Base-by-base conservation (phyloP, 306 rosid genomes). In the Sesbania bispinosa region DNA sequence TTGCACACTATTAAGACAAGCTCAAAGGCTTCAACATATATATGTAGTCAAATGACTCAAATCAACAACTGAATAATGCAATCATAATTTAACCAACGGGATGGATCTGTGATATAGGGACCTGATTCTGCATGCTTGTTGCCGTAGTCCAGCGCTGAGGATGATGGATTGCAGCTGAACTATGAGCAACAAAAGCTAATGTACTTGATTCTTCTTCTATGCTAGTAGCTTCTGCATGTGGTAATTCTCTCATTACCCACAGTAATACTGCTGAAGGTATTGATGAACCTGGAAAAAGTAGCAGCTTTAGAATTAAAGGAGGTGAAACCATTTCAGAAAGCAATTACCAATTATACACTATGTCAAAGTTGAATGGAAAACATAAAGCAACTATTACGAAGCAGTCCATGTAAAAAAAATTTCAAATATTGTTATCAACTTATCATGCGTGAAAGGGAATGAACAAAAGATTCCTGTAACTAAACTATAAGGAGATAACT, bases 161-260 rank as follows among this genome's bases (percentile, higher is more conserved):
- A 81, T 77, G 83, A 63, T 73, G 81, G 38, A 77, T 75, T 65
- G 75, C 53, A 21, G 59, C 81, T 29, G 92, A 79, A 79, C 72
- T 32, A 50, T 85, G 88, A 38, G 77, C 70, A 57, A 88, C 68
- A 63, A 88, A 94, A 57, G 95, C 80, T 73, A 88, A 57, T 60
- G 90, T 85, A 20, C 81, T 71, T 26, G 90, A 74, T 77, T 83
- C 97, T 84, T 88, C 90, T 27, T 27, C 78, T 55, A 60, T 20
- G 55, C 71, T 74, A 82, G 71, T 58, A 59, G 85, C 63, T 79
- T 83, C 76, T 7, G 69, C 42, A 7, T 85, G 87, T 6, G 97
- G 97, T 75, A 86, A 71, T 77, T 94, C 98, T 83, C 96, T 85
- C 95, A 85, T 86, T 76, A 84, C 85, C 97, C 97, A 94, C 75